These are phyloP conservation scores for barley (Hordeum vulgare) DNA, from an alignment of 176 grass and related monocot species.

Conservation along the genomic window MorexV3_pseudomolecules_assembly NC_058519.1:12400069-12400568, in stretches of 20 bases:
- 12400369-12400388: too few relatives aligned
- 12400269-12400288: not conserved
- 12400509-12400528: too few relatives aligned
- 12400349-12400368: not conserved
- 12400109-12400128: not conserved
- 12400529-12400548: too few relatives aligned
- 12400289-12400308: not conserved
- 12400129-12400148: not conserved
- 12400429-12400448: too few relatives aligned
- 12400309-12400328: not conserved
- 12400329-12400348: not conserved
- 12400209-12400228: not conserved
- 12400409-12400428: too few relatives aligned
- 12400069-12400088: not conserved
- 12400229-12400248: not conserved
- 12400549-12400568: too few relatives aligned
- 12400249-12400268: not conserved
- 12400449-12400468: too few relatives aligned
- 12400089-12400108: not conserved
- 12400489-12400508: too few relatives aligned
- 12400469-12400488: too few relatives aligned
- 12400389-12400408: too few relatives aligned
- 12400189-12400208: not conserved
- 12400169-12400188: not conserved
- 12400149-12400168: not conserved